Evolutionary conservation across 345 rosid species (phyloP), one percentile per base, ranked within the genome.

Genomic region (Eucalyptus camaldulensis): DNA sequence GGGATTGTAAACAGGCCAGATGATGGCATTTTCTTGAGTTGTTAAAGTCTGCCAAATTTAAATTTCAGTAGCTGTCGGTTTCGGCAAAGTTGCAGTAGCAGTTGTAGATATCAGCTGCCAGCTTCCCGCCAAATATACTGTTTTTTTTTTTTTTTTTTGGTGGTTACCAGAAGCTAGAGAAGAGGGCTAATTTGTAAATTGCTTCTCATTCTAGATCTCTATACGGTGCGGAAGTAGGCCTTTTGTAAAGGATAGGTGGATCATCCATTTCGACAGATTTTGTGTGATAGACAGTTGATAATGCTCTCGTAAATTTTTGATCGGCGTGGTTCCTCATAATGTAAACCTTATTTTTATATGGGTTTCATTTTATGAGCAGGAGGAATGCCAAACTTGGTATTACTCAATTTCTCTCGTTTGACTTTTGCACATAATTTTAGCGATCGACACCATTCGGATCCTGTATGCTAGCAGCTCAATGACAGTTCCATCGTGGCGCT

Each of bases 1-100:
- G 92, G 89, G 95, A 93, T 86, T 50, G 53, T 88, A 47, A 85
- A 65, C 87, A 44, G 90, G 80, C 62, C 81, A 88, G 89, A 76
- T 88, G 56, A 45, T 72, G 53, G 54, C 85, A 76, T 40, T 24
- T 40, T 76, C 85, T 76, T 1, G 47, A 76, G 85, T 76, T 76
- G 25, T 72, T 19, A 22, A 37, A 11, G 24, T 76, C 47, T 76
- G 29, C 27, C 85, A 6, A 76, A 21, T 40, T 76, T 76, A 76
- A 76, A 40, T 22, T 21, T 40, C 16, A 76, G 47, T 40, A 21
- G 85, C 85, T 37, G 85, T 21, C 29, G 29, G 47, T 22, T 76
- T 22, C 8, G 15, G 85, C 47, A 11, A 37, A 40, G 85, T 21
- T 21, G 47, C 47, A 6, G 47, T 10, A 40, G 85, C 3, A 76